Evolutionary conservation across 306 rosid genomes (phyloP).

Genomic region (Cucumis cinereus): DNA sequence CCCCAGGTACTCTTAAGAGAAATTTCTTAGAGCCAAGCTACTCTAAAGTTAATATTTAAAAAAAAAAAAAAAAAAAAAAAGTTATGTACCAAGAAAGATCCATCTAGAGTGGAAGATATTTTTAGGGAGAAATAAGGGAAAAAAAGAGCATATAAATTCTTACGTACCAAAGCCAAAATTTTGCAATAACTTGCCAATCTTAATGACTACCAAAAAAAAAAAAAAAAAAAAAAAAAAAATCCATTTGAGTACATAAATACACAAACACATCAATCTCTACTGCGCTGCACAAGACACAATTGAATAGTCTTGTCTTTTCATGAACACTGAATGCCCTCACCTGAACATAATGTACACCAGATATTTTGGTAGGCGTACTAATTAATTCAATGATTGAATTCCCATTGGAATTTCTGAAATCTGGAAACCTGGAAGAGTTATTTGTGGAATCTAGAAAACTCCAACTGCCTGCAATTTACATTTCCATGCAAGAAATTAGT

Average conservation of each 20-base stretch:
- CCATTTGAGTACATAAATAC: not conserved
- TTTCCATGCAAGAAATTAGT: slow-evolving; percentile 8
- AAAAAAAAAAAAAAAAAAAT: not conserved
- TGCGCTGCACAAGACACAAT: not conserved
- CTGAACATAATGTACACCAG: slow-evolving; percentile 96
- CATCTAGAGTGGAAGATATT: not conserved
- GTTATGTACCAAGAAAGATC: not conserved
- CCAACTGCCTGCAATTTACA: slow-evolving; percentile 75
- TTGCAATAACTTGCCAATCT: not conserved
- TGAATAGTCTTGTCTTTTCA: not conserved
- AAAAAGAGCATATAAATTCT: not conserved
- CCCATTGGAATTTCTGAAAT: slow-evolving; percentile 67
- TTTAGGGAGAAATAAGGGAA: not conserved
- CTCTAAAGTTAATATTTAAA: not conserved
- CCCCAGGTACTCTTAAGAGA: not conserved
- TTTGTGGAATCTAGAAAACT: slow-evolving; percentile 65
- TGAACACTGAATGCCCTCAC: slow-evolving; percentile 32
- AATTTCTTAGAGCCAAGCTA: not conserved
- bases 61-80: not conserved
- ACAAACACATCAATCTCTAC: not conserved
- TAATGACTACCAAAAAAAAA: not conserved
- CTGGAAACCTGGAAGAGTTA: slow-evolving; percentile 69
- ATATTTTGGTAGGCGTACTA: slow-evolving; percentile 85
- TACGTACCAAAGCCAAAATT: not conserved
- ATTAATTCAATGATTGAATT: slow-evolving; percentile 79